These are phyloP conservation scores for Teunomyces pallodes DNA, from an alignment of 805 yeast genomes.

Conservation along the genomic window DNA sequence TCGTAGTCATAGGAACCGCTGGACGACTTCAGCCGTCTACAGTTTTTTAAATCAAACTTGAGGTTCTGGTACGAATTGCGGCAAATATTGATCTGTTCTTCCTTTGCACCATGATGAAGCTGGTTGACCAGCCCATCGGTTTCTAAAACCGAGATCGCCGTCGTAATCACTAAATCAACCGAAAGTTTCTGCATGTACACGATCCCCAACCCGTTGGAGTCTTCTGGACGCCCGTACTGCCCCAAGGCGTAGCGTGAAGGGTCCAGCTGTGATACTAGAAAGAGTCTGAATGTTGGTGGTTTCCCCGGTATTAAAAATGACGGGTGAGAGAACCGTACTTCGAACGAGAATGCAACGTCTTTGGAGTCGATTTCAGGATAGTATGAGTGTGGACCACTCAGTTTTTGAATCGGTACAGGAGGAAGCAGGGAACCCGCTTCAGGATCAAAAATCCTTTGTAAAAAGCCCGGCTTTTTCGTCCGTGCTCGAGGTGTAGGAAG, in stretches of 20 bases:
- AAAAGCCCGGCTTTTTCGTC: slow-evolving; percentile 24
- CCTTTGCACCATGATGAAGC: slow-evolving; percentile 26
- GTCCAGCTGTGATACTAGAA: slow-evolving; percentile 23
- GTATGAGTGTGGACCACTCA: slow-evolving; percentile 5
- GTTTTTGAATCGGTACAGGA: slow-evolving; percentile 3
- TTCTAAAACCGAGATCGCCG: slow-evolving; percentile 20
- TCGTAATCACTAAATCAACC: slow-evolving; percentile 29
- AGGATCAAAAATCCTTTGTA: slow-evolving; percentile 25
- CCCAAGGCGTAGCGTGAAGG: slow-evolving; percentile 31
- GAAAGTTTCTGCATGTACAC: slow-evolving; percentile 41
- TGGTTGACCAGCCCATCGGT: slow-evolving; percentile 11
- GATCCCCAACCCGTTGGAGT: slow-evolving; percentile 47
- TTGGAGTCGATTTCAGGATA: slow-evolving; percentile 25
- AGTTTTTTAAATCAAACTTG: slow-evolving; percentile 38
- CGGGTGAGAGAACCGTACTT: slow-evolving; percentile 48
- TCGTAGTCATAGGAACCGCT: slow-evolving; percentile 15
- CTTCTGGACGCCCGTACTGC: slow-evolving; percentile 33
- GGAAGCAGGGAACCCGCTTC: neutral
- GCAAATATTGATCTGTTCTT: slow-evolving; percentile 25
- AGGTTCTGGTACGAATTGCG: slow-evolving; percentile 33
- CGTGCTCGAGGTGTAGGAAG: slow-evolving; percentile 17
- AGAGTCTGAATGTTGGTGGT: slow-evolving; percentile 34
- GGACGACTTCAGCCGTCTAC: slow-evolving; percentile 24
- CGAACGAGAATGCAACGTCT: slow-evolving; percentile 44
- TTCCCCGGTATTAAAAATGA: slow-evolving; percentile 46